Conservation (phyloP, 2,329 filamentous ascomycete species). For the Neoscytalidium dimidiatum region DNA sequence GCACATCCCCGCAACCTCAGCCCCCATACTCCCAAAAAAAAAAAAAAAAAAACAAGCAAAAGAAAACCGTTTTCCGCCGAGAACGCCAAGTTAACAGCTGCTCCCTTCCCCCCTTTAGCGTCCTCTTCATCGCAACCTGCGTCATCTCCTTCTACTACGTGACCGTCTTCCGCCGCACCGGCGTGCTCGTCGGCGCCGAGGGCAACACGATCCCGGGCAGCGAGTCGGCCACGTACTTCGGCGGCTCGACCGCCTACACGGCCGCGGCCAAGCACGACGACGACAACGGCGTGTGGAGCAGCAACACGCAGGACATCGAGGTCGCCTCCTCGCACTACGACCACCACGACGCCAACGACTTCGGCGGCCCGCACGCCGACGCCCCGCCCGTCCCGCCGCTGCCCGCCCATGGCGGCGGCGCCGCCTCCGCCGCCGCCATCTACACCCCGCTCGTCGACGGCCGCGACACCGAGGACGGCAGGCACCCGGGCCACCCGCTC, state of each 20-base stretch:
- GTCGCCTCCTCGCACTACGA: conserved; percentile 35
- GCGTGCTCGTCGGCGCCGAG: conserved; percentile 51
- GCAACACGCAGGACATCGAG: conserved; percentile 43
- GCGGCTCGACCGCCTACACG: conserved; percentile 9
- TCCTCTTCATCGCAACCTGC: conserved; percentile 57
- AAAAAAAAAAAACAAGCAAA: too few species aligned
- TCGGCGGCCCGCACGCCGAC: not conserved
- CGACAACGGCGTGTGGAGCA: conserved; percentile 45
- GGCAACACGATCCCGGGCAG: not conserved
- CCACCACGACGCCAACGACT: conserved; percentile 43
- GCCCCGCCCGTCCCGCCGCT: conserved; percentile 12
- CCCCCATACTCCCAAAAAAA: too few species aligned
- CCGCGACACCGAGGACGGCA: conserved; percentile 40
- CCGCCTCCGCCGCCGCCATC: not conserved
- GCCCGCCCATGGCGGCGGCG: not conserved
- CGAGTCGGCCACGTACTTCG: conserved; percentile 27
- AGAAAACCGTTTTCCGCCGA: not conserved
- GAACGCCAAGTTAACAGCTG: not conserved
- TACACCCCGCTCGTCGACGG: conserved; percentile 16
- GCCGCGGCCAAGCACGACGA: conserved; percentile 20
- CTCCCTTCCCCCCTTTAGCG: conserved; percentile 40
- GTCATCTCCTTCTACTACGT: conserved; percentile 58
- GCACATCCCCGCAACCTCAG: not conserved
- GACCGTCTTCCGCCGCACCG: conserved; percentile 58
- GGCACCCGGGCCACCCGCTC: conserved; percentile 42